Base-by-base conservation (phyloP, 169 alveolate genomes). In the Babesia bovis region DNA sequence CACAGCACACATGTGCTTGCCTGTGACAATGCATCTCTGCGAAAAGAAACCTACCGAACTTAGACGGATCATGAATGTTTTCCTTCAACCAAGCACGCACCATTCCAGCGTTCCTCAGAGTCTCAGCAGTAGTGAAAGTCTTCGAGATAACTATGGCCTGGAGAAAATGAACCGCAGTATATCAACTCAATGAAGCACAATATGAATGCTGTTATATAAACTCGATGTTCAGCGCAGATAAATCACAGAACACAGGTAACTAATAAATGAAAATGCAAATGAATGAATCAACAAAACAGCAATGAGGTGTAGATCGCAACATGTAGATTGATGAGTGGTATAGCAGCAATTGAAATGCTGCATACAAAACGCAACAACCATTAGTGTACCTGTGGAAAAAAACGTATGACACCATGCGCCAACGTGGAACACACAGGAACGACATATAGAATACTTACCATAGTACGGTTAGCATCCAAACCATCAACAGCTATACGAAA, bases 91-190 rank as follows among this genome's bases (percentile, higher is more conserved):
- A 92, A 32, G 90, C 90, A 72, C 90, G 93, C n/a, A 92, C 92
- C 4, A 97, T 83, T 75, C 92, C 87, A 21, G 99, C 99, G 78
- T 98, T 98, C 69, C 96, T 87, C 94, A 97, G 96, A 6, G 99
- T 98, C 87, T 98, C 99, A 9, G 98, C 99, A 23, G 99, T 98
- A n/a, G 99, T 97, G 92, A 98, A 98, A n/a, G 99, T 98, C 90
- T 98, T 98, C 41, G 98, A 93, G 70, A 94, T 93, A 61, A 97
- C 90, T 9, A 98, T 89, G 17, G 96, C 96, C 79, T 93, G 51
- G 49, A 13, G 17, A 13, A 2, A 4, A 23, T 53, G 44, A 28
- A 2, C 32, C 47, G 9, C 41, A 25, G 3, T 3, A 53, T 3
- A 1, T n/a, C 21, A 5, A 19, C 10, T 12, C 25, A 9, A 28